Conservation (phyloP, 2,329 filamentous ascomycete genomes). For the Nemania abortiva region DNA sequence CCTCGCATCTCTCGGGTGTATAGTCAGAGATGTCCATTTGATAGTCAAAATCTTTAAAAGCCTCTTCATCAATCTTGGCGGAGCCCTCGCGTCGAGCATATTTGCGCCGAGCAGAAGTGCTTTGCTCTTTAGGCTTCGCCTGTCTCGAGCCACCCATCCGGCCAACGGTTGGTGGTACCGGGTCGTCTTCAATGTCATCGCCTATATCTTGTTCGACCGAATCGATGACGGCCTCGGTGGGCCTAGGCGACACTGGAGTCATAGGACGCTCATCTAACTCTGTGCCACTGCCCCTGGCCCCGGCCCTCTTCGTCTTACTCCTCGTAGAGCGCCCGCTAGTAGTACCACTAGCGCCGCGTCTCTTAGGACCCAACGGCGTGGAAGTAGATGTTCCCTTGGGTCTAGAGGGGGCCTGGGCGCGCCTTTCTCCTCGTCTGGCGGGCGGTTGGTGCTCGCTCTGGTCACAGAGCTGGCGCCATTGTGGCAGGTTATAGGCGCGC, state of each 20-base stretch:
- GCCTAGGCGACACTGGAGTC: slow-evolving; percentile 68
- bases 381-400: slow-evolving; percentile 56
- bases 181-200: slow-evolving; percentile 59
- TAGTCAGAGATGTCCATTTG: slow-evolving; percentile 88
- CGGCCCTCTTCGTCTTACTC: slow-evolving; percentile 54
- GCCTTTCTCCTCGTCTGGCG: slow-evolving; percentile 85
- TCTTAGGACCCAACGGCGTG: slow-evolving; percentile 54
- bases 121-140: slow-evolving; percentile 73
- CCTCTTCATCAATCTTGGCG: slow-evolving; percentile 86
- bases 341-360: slow-evolving; percentile 53
- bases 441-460: slow-evolving; percentile 97
- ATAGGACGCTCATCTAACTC: slow-evolving; percentile 65
- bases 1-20: slow-evolving; percentile 90
- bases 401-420: slow-evolving; percentile 69
- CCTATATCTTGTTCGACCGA: slow-evolving; percentile 64
- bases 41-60: slow-evolving; percentile 93
- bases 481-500: slow-evolving; percentile 93
- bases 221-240: slow-evolving; percentile 56
- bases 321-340: slow-evolving; percentile 54
- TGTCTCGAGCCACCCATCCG: slow-evolving; percentile 64
- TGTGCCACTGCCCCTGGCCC: slow-evolving; percentile 55
- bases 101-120: slow-evolving; percentile 87
- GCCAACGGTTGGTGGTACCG: slow-evolving; percentile 52
- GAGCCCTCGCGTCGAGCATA: slow-evolving; percentile 83
- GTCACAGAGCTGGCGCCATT: slow-evolving; percentile 94